These are phyloP conservation scores for Sphaerostilbella broomeana DNA, from an alignment of 2,329 filamentous ascomycete genomes.

Conservation along the genomic window DNA sequence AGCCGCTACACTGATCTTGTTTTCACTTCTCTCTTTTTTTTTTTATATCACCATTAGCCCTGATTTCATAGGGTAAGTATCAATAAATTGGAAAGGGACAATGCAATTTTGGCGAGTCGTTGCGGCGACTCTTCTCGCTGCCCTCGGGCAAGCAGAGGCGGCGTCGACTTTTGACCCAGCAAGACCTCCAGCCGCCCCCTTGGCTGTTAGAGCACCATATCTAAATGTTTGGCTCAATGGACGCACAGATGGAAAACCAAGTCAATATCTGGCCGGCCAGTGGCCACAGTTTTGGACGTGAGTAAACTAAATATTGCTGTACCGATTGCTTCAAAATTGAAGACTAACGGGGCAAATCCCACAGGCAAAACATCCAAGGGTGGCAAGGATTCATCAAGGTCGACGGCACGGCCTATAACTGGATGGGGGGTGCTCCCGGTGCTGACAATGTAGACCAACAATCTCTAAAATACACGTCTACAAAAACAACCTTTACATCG, in stretches of 20 bases:
- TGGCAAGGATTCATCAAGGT: slow-evolving; percentile 67
- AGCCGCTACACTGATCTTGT: background rate
- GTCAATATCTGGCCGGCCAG: slow-evolving; percentile 59
- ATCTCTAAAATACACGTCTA: slow-evolving; percentile 64
- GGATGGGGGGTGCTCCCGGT: slow-evolving; percentile 55
- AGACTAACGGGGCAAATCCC: slow-evolving; percentile 23
- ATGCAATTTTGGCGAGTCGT: slow-evolving; percentile 20
- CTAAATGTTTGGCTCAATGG: slow-evolving; percentile 63
- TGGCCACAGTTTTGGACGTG: slow-evolving; percentile 67
- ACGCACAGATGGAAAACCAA: slow-evolving; percentile 54
- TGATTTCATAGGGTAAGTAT: background rate
- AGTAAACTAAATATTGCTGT: slow-evolving; percentile 23
- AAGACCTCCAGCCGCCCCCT: slow-evolving; percentile 60
- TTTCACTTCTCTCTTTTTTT: background rate
- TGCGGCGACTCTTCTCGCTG: slow-evolving; percentile 16
- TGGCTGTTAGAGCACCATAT: slow-evolving; percentile 71
- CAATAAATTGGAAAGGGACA: background rate
- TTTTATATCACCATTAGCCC: background rate
- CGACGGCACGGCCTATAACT: slow-evolving; percentile 56
- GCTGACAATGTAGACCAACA: slow-evolving; percentile 51
- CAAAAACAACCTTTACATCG: slow-evolving; percentile 63
- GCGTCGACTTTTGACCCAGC: slow-evolving; percentile 55
- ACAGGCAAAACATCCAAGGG: slow-evolving; percentile 42
- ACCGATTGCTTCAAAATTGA: background rate
- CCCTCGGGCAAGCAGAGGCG: slow-evolving; percentile 15